Percentiles rank a stretch among this genome's conserved stretches.
Conservation (phyloP, 2,329 filamentous ascomycete genomes). For the Cryphonectria radicalis region DNA sequence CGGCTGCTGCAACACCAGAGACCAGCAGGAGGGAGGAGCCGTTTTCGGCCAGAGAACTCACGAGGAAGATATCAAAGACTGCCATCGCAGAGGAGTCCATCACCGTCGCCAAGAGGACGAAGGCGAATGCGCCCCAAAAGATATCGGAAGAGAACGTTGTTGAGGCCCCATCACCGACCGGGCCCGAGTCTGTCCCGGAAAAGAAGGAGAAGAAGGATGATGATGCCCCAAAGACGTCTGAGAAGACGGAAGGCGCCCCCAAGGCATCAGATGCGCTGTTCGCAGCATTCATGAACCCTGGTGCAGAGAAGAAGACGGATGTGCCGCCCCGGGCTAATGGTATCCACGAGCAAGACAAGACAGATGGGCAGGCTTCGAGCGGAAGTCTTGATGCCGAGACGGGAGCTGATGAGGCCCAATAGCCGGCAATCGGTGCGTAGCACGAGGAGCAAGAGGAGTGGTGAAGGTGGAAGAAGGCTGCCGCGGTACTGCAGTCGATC, state of each 20-base stretch:
- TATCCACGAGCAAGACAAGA: conserved; percentile 11
- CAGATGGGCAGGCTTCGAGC: not conserved
- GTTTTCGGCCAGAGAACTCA: conserved; percentile 31
- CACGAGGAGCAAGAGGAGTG: conserved; percentile 17
- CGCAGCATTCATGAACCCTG: conserved; percentile 14
- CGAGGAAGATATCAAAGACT: conserved; percentile 33
- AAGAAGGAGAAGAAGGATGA: conserved; percentile 15
- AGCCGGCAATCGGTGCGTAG: not conserved
- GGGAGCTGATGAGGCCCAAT: not conserved
- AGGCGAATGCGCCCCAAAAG: conserved; percentile 25
- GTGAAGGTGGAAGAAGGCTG: conserved; percentile 6
- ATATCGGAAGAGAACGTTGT: not conserved
- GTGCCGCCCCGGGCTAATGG: conserved; percentile 18
- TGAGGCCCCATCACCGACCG: conserved; percentile 13
- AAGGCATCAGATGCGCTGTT: conserved; percentile 13
- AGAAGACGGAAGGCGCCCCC: not conserved
- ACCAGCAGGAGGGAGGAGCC: conserved; percentile 26
- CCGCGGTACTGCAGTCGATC: conserved; percentile 1
- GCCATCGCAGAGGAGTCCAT: conserved; percentile 32
- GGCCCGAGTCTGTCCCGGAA: conserved; percentile 21
- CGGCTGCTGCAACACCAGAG: conserved; percentile 24
- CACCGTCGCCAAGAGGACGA: conserved; percentile 27
- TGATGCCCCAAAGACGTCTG: not conserved
- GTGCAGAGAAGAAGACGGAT: conserved; percentile 13
- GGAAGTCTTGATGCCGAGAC: not conserved